Percentiles rank a stretch among this genome's conserved stretches.
phyloP scores from a whole-genome alignment of 768 basidiomycete species.

The Cubamyces sp. region DNA sequence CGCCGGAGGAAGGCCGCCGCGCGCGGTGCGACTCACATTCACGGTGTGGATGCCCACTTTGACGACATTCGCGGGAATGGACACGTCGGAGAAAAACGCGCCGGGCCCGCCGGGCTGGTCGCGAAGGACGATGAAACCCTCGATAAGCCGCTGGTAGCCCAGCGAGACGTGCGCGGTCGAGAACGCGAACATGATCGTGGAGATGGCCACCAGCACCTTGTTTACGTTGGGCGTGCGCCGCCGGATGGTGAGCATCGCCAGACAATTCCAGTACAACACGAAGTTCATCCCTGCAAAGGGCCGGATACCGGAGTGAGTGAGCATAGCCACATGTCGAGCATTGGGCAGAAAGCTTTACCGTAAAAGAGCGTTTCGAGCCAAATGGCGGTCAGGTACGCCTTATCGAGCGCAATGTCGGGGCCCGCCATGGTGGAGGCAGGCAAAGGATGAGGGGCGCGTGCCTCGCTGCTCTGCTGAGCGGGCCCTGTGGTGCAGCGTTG shows the following conservation, averaged over 20 bases:
- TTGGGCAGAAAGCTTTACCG: conserved; percentile 21
- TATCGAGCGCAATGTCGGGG: conserved; percentile 35
- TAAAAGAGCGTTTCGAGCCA: conserved; percentile 41
- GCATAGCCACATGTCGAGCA: background rate
- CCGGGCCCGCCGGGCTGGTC: conserved; percentile 36
- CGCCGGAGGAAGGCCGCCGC: background rate
- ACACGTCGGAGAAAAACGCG: conserved; percentile 40
- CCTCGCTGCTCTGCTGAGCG: too few relatives aligned
- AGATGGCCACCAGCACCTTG: conserved; percentile 32
- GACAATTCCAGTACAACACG: conserved; percentile 35
- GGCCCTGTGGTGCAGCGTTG: too few relatives aligned
- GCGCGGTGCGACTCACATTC: conserved; percentile 25
- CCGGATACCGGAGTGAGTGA: too few relatives aligned
- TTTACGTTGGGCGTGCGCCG: conserved; percentile 31
- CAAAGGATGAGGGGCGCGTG: too few relatives aligned
- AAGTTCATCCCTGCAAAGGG: conserved; percentile 35
- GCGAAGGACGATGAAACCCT: conserved; percentile 38
- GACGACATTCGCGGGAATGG: conserved; percentile 40
- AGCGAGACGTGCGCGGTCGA: conserved; percentile 41
- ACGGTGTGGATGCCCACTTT: conserved; percentile 42
- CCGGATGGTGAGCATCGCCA: conserved; percentile 33
- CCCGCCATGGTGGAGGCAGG: conserved; percentile 23
- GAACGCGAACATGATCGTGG: conserved; percentile 38
- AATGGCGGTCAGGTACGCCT: conserved; percentile 41
- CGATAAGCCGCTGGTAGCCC: conserved; percentile 41